Percentiles rank a stretch among this genome's conserved stretches.
These are phyloP conservation scores for Plantago rigida DNA, from an alignment of 305 asterid species.

Conservation along the genomic window DNA sequence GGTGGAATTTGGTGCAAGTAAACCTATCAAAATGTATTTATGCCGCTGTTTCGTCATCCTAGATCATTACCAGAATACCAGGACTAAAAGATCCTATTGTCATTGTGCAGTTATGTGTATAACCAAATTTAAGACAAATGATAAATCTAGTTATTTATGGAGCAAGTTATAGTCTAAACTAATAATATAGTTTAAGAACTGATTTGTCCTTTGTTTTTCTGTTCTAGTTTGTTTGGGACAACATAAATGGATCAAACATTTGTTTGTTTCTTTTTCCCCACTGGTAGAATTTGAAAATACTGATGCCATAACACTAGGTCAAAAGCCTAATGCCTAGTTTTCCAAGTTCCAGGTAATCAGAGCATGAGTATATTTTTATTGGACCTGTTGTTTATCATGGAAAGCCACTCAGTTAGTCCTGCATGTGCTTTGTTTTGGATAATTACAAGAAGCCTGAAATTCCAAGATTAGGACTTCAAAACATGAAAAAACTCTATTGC, in stretches of 20 bases:
- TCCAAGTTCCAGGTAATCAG: constrained; percentile 21
- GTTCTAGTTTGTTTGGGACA: too few species aligned
- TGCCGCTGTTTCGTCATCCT: too few species aligned
- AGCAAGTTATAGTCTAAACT: too few species aligned
- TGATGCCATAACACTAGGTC: neutral
- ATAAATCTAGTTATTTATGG: too few species aligned
- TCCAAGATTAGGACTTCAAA: constrained; percentile 23
- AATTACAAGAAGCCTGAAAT: constrained; percentile 25
- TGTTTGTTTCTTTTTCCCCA: too few species aligned
- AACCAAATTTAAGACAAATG: too few species aligned
- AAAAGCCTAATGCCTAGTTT: neutral
- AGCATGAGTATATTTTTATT: constrained; percentile 13
- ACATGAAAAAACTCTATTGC: constrained; percentile 17
- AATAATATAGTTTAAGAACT: too few species aligned
- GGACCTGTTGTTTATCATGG: constrained; percentile 32
- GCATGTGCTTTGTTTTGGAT: constrained; percentile 22
- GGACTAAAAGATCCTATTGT: too few species aligned
- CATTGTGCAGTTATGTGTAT: too few species aligned
- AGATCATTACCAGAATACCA: too few species aligned
- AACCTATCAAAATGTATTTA: neutral
- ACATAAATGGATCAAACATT: neutral
- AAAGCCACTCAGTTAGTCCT: constrained; percentile 40
- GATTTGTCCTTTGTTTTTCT: too few species aligned
- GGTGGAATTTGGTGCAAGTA: neutral
- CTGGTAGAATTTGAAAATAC: neutral